Conservation (phyloP, 805 yeast species). For the Metschnikowia hibisci region DNA sequence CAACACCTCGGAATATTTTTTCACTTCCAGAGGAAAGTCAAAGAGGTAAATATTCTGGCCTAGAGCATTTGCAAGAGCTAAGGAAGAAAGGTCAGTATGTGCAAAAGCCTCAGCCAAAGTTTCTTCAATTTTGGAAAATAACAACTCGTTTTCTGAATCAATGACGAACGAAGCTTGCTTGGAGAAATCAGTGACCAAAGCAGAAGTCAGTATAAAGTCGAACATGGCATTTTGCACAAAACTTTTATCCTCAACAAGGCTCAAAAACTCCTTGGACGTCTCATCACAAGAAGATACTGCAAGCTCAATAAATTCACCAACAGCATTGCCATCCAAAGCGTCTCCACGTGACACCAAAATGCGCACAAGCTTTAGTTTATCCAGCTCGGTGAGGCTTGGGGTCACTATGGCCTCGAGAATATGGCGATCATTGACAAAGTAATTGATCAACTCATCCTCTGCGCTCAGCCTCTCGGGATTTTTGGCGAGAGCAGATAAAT, state of each 20-base stretch:
- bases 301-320: neutral
- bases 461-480: conserved; percentile 17
- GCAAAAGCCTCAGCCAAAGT: conserved; percentile 12
- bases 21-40: neutral
- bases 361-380: conserved; percentile 15
- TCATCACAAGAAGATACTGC: neutral
- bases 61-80: conserved; percentile 48
- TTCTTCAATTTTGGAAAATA: conserved; percentile 25
- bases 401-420: conserved; percentile 20
- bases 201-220: neutral
- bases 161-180: conserved; percentile 9
- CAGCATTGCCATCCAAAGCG: neutral
- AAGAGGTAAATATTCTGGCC: conserved; percentile 38
- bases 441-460: conserved; percentile 23
- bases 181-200: conserved; percentile 13
- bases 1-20: conserved; percentile 9
- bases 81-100: conserved; percentile 17
- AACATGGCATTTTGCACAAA: conserved; percentile 8
- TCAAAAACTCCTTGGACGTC: conserved; percentile 12
- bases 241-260: conserved; percentile 5
- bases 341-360: conserved; percentile 7
- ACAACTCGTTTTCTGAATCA: conserved; percentile 9
- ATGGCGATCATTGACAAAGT: conserved; percentile 15
- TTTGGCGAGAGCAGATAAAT: conserved; percentile 29
- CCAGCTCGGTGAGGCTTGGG: conserved; percentile 6